Base-by-base conservation (phyloP, 2,329 filamentous ascomycete species). In the Colletotrichum costaricense region DNA sequence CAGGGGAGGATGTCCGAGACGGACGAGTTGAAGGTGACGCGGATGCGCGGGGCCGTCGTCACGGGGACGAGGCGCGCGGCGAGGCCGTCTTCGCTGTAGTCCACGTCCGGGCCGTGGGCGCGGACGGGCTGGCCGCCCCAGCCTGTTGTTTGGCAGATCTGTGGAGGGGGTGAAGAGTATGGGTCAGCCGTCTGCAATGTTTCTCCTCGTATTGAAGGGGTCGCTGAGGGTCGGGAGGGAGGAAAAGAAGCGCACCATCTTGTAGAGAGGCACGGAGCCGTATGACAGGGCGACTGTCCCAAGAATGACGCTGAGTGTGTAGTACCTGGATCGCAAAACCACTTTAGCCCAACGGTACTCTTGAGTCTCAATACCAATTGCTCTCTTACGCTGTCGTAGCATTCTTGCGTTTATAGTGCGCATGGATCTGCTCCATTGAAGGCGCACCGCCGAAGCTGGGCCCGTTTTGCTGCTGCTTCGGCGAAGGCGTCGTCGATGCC, bases 1-100 rank as follows among this genome's bases (percentile, higher is more conserved):
- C 97, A 99, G 0, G 96, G 95, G 33, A 99, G 89, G 1, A 98
- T 92, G 81, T 98, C 97, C 1, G 96, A 98, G 1, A 98, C 95
- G 33, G 95, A 97, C 60, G 95, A 94, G 80, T 95, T 97, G 89
- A 99, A 99, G 30, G 95, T 98, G 76, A 99, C 96, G 74, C 95
- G 94, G 79, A 99, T 93, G 67, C 97, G 94, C 77, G 94, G 94
- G 72, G 94, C 93, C 77, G 91, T 88, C 22, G 91, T 94, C 52
- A 98, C 92, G 19, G 97, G 97, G 59, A 92, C 89, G 57, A 99
- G 90, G 68, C 95, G 94, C 62, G 89, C 88, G 46, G 95, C 90
- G 30, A 94, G 90, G 81, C 97, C 93, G 69, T 83, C 84, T 75
- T 86, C 87, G 73, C 63, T 69, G 63, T 75, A 75, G 72, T 88